Conservation (phyloP, 305 asterid species). For the Rubia balearica region DNA sequence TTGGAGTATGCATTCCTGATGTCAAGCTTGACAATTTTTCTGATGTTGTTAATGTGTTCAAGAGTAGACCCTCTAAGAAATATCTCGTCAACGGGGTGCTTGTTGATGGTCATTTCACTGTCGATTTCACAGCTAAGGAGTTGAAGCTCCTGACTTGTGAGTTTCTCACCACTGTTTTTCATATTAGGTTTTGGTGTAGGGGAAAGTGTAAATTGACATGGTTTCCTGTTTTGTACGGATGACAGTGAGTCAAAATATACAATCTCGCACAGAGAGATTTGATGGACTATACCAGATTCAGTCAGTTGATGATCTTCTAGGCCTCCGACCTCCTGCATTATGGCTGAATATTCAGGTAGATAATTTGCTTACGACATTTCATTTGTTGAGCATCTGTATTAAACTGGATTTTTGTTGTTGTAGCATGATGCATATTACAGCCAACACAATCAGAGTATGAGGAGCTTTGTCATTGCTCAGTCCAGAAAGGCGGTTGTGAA, state of each 20-base stretch:
- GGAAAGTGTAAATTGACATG: not conserved
- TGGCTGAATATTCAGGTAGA: slow-evolving; percentile 79
- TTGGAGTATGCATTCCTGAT: slow-evolving; percentile 51
- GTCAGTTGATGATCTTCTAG: slow-evolving; percentile 29
- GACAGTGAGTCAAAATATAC: slow-evolving; percentile 60
- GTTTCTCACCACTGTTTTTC: slow-evolving; percentile 17
- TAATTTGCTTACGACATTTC: not conserved
- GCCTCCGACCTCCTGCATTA: slow-evolving; percentile 40
- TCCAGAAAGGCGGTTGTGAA: slow-evolving; percentile 33
- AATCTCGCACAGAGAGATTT: slow-evolving; percentile 42
- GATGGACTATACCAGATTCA: slow-evolving; percentile 41
- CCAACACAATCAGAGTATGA: slow-evolving; percentile 62
- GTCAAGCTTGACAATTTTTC: slow-evolving; percentile 45
- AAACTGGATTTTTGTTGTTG: not conserved
- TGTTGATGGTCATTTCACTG: slow-evolving; percentile 39
- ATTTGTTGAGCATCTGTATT: slow-evolving; percentile 10
- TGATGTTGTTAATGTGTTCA: not conserved
- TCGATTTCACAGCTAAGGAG: slow-evolving; percentile 46
- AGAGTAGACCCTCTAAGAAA: slow-evolving; percentile 6
- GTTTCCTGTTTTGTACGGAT: not conserved
- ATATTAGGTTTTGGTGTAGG: not conserved
- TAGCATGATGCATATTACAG: slow-evolving; percentile 68
- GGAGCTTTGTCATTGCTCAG: slow-evolving; percentile 41
- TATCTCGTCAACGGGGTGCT: slow-evolving; percentile 42
- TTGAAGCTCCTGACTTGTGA: slow-evolving; percentile 48